phyloP scores from a whole-genome alignment of 2,329 filamentous ascomycete species.

The Fusarium sp. region DNA sequence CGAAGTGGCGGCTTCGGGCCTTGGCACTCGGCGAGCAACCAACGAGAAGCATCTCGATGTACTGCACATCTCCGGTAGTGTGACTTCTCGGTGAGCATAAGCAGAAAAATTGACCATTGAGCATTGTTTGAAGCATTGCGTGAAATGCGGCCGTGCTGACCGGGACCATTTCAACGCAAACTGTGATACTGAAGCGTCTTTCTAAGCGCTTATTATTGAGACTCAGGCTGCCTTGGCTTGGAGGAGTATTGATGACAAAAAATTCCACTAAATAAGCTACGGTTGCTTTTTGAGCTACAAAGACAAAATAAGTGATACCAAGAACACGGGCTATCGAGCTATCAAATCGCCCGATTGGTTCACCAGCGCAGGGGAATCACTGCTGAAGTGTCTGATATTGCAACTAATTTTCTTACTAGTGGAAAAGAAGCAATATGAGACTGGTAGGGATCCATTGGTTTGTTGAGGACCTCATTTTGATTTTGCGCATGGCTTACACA shows the following conservation, averaged over 20 bases:
- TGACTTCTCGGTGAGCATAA: slow-evolving; percentile 1
- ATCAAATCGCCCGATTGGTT: neutral
- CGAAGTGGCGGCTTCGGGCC: slow-evolving; percentile 21
- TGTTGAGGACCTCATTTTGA: neutral
- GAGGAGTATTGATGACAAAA: neutral
- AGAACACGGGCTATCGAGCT: neutral
- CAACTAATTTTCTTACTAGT: neutral
- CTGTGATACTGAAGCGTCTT: neutral
- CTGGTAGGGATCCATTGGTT: neutral
- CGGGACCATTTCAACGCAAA: neutral
- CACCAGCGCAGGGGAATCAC: neutral
- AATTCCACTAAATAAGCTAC: neutral
- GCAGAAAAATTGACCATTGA: neutral
- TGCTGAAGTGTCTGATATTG: neutral
- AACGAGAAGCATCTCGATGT: neutral
- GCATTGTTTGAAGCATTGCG: neutral
- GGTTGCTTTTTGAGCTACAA: neutral
- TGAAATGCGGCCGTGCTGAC: neutral
- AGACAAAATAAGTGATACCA: neutral
- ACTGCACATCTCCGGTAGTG: neutral
- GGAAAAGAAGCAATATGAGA: neutral
- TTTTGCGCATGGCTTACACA: neutral
- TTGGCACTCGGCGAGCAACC: slow-evolving; percentile 4
- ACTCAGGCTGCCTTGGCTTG: neutral
- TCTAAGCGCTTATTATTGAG: neutral